phyloP scores from a whole-genome alignment of 2,329 filamentous ascomycete genomes.

The Nigrograna mackinnonii region DNA sequence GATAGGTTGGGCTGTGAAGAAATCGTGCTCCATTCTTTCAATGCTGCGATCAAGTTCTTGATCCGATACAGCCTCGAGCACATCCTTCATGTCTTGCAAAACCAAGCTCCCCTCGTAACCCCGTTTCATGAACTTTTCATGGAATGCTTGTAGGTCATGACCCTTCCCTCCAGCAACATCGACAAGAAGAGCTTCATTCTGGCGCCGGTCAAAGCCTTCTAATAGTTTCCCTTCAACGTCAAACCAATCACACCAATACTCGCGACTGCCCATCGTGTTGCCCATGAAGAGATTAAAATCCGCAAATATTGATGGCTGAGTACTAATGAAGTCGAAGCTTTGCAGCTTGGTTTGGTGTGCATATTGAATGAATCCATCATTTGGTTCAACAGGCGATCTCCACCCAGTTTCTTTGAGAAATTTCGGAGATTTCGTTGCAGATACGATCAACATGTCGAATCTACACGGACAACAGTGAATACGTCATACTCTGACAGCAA shows the following conservation, averaged over 20 bases:
- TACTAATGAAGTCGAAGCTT: background rate
- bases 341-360: slow-evolving; percentile 3
- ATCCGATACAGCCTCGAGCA: background rate
- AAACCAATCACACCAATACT: slow-evolving; percentile 17
- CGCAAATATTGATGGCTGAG: slow-evolving; percentile 3
- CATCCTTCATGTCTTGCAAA: background rate
- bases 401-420: slow-evolving; percentile 9
- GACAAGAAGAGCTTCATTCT: background rate
- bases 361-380: slow-evolving; percentile 8
- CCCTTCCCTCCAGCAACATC: slow-evolving; percentile 1
- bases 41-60: background rate
- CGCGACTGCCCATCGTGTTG: slow-evolving; percentile 11
- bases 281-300: slow-evolving; percentile 21
- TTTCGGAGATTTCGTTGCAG: slow-evolving; percentile 12
- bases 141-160: background rate
- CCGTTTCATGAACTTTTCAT: background rate
- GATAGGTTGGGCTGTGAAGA: background rate
- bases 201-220: slow-evolving; percentile 7
- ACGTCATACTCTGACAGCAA: background rate
- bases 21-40: background rate
- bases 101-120: background rate
- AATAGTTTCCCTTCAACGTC: slow-evolving; percentile 11
- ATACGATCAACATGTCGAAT: slow-evolving; percentile 7
- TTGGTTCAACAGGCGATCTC: slow-evolving; percentile 2
- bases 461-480: slow-evolving; percentile 2